A percentile compares a stretch with the other conserved stretches of the same genome.
phyloP scores from a whole-genome alignment of 139 green algal species.

The Picocystis salinarum region DNA sequence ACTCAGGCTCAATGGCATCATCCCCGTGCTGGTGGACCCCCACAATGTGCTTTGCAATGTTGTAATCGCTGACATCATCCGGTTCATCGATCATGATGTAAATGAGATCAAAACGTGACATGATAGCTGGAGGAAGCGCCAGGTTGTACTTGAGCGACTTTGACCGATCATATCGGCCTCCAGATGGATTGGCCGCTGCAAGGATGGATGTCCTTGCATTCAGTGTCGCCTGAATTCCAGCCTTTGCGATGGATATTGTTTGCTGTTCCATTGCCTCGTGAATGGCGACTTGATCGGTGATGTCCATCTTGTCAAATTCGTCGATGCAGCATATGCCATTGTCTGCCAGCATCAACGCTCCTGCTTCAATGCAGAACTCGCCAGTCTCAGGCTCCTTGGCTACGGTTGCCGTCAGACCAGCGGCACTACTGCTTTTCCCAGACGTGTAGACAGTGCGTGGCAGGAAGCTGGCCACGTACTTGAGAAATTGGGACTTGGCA shows the following conservation, averaged over 20 bases:
- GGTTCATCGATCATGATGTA: conserved; percentile 90
- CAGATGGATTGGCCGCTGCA: conserved; percentile 86
- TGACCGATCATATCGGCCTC: conserved; percentile 74
- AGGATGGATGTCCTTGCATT: conserved; percentile 81
- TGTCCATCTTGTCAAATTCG: conserved; percentile 99
- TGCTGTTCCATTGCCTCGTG: conserved; percentile 99
- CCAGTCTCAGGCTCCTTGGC: conserved; percentile 32
- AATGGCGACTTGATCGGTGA: conserved; percentile 94
- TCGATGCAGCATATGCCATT: conserved; percentile 97
- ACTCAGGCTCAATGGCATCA: conserved; percentile 24
- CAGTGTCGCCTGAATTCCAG: conserved; percentile 95
- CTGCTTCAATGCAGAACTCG: conserved; percentile 75
- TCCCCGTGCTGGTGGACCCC: conserved; percentile 17
- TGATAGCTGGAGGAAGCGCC: conserved; percentile 64
- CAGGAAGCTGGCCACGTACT: conserved; percentile 36
- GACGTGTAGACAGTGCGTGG: conserved; percentile 80
- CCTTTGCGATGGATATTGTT: conserved; percentile 97
- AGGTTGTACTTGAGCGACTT: conserved; percentile 82
- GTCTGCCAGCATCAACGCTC: conserved; percentile 94
- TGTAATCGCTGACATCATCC: conserved; percentile 40
- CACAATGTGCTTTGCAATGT: conserved; percentile 30
- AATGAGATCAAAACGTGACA: conserved; percentile 83
- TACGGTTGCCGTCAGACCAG: conserved; percentile 83
- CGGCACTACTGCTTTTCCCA: conserved; percentile 85
- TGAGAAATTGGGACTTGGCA: conserved; percentile 97